Base-by-base conservation (phyloP, 2,329 filamentous ascomycete species). In the Sordariomycetes sp. region DNA sequence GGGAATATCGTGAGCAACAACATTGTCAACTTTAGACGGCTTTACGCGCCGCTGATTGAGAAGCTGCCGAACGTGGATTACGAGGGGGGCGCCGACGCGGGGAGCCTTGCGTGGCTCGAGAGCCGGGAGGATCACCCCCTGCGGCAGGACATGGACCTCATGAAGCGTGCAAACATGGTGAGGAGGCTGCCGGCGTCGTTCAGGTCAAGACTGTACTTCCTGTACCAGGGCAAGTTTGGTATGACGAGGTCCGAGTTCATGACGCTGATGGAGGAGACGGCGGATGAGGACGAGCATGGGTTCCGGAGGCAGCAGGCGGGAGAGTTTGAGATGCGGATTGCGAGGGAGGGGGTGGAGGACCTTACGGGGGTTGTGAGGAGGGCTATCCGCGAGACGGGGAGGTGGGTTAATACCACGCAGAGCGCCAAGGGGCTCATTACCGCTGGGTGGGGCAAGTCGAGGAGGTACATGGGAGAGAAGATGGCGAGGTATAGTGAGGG, bases 91-190 rank as follows among this genome's bases (percentile, higher is more conserved):
- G n/a, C 12, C 4, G 45, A 50, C 20, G n/a, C 45, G 0, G 70
- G 70, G 52, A 71, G 73, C 52, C 64, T 69, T 34, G 64, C 68
- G 28, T 74, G 72, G 72, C 66, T 74, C 55, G 68, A 73, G 55
- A 68, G 68, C 1, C 71, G 77, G 13, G 76, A 81, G 28, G 84
- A 94, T 62, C 78, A 89, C 62, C 77, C 74, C 17, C 75, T 99
- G 22, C 77, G 79, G 50, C 94, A 99, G 70, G 90, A 97, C 65
- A 95, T 97, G 90, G 89, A 96, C 64, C 89, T 91, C 0, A 74
- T 89, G 59, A 90, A 88, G 65, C 85, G 94, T 58, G 90, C 89
- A 20, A 99, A 99, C 70, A 99, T 99, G 89, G 92, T 99, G 10
- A 84, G 94, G 5, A 86, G 94, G 13, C 76, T 99, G 12, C 94